Conservation (phyloP, 495 filamentous ascomycete genomes). For the Aspergillus nidulans region DNA sequence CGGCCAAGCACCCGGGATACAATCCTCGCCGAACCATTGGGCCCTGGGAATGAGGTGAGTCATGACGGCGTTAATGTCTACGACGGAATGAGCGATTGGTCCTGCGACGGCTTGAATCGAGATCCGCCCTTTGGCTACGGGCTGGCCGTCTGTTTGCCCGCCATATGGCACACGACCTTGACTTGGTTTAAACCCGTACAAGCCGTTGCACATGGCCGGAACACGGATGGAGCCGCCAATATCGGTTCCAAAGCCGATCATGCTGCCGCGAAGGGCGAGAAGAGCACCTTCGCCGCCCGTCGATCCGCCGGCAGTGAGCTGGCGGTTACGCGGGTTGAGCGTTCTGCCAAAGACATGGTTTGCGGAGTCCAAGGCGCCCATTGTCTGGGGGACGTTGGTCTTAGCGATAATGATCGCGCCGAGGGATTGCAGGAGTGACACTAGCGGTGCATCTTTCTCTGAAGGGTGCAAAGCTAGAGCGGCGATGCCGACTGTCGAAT, state of each 20-base stretch:
- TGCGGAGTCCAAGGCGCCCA: slow-evolving; percentile 37
- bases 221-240: slow-evolving; percentile 61
- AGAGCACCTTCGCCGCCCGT: slow-evolving; percentile 66
- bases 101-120: slow-evolving; percentile 48
- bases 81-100: slow-evolving; percentile 41
- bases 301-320: slow-evolving; percentile 56
- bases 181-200: slow-evolving; percentile 59
- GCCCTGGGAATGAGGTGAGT: slow-evolving; percentile 45
- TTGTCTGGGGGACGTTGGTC: slow-evolving; percentile 58
- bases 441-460: slow-evolving; percentile 37
- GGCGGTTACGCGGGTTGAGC: slow-evolving; percentile 58
- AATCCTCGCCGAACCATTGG: slow-evolving; percentile 46
- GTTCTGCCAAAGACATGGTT: slow-evolving; percentile 55
- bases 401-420: slow-evolving; percentile 60
- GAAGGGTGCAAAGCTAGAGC: slow-evolving; percentile 49
- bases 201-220: slow-evolving; percentile 54
- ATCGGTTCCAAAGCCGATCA: slow-evolving; percentile 65
- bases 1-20: slow-evolving; percentile 48
- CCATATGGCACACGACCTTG: slow-evolving; percentile 51
- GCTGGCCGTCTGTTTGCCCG: slow-evolving; percentile 42
- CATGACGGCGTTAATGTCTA: slow-evolving; percentile 46
- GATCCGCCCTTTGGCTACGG: slow-evolving; percentile 34
- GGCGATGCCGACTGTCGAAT: slow-evolving; percentile 57
- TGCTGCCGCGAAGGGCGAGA: slow-evolving; percentile 55
- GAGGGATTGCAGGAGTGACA: slow-evolving; percentile 35